Evolutionary conservation across 257 asterid genomes (phyloP).

Genomic region (Forsythia viridissima): DNA sequence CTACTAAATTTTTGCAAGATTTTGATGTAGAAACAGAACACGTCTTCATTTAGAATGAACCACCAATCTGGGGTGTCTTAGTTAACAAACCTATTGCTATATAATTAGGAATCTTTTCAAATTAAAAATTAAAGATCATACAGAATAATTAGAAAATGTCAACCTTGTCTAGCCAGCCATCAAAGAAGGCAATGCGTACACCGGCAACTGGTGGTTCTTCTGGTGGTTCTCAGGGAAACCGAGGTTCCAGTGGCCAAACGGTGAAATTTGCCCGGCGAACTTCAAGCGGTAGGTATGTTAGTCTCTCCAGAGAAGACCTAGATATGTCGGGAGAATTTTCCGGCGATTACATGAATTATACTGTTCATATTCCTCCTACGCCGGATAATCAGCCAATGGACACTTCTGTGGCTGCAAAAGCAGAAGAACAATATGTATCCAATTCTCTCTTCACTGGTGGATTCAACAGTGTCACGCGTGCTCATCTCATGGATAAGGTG

Average conservation of each 20-base stretch:
- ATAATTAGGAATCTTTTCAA: background rate
- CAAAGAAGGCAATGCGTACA: conserved; percentile 45
- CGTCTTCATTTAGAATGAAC: background rate
- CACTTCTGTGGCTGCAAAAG: conserved; percentile 66
- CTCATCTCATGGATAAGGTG: conserved; percentile 94
- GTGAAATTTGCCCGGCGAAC: conserved; percentile 84
- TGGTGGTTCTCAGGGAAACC: conserved; percentile 32
- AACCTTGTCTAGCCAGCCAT: conserved; percentile 50
- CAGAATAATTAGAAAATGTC: conserved; percentile 34
- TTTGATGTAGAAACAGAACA: background rate
- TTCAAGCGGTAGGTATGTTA: conserved; percentile 77
- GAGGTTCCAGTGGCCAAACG: conserved; percentile 47
- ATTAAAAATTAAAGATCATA: background rate
- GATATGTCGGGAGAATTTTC: conserved; percentile 72
- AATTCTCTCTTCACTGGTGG: conserved; percentile 87
- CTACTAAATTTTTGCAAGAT: background rate
- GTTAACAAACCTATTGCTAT: background rate
- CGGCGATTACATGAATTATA: conserved; percentile 69
- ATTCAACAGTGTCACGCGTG: conserved; percentile 82
- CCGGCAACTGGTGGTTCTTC: conserved; percentile 26
- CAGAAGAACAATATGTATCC: conserved; percentile 85
- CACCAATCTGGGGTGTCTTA: background rate
- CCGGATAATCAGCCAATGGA: conserved; percentile 91
- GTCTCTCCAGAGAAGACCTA: conserved; percentile 70
- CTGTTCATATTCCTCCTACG: conserved; percentile 86